A percentile compares a stretch with the other conserved stretches of the same genome.
These are phyloP conservation scores for Fomitopsis palustris DNA, from an alignment of 1,284 basidiomycete genomes.

Conservation along the genomic window DNA sequence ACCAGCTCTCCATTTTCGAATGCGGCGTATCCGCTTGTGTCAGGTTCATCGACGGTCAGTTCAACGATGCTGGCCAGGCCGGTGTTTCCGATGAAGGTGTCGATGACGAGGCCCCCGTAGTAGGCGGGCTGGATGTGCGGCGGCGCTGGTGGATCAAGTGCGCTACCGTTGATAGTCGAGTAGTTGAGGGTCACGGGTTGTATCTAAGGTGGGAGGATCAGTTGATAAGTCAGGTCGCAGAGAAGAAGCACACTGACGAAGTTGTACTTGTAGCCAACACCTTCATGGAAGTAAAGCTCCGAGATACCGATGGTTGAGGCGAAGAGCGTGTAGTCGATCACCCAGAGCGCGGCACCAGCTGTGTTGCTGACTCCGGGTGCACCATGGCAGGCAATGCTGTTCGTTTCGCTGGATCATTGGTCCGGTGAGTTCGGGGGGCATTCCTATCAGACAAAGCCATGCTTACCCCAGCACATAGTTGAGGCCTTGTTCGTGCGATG, in stretches of 20 bases:
- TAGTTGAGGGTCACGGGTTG: conserved; percentile 51
- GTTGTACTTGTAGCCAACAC: conserved; percentile 43
- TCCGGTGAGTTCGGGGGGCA: neutral
- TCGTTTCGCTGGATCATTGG: conserved; percentile 23
- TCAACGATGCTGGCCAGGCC: conserved; percentile 46
- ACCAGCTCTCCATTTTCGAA: conserved; percentile 44
- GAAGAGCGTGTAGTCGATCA: conserved; percentile 60
- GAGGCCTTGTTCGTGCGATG: conserved; percentile 42
- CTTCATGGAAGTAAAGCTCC: conserved; percentile 39
- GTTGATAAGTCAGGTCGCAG: neutral
- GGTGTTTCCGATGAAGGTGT: conserved; percentile 38
- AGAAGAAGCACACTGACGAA: conserved; percentile 26
- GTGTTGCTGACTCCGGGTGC: conserved; percentile 67
- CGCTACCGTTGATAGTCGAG: conserved; percentile 48
- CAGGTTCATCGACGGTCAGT: conserved; percentile 44
- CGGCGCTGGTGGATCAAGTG: conserved; percentile 41
- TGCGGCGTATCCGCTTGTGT: conserved; percentile 60
- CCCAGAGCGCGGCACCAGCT: conserved; percentile 69
- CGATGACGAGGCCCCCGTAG: conserved; percentile 53
- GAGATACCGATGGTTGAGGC: conserved; percentile 35
- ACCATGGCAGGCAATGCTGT: conserved; percentile 43
- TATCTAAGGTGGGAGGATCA: conserved; percentile 32
- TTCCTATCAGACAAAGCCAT: neutral
- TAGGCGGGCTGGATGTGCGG: conserved; percentile 60
- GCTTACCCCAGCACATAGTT: conserved; percentile 57